phyloP scores from a whole-genome alignment of 768 basidiomycete species.

The Pleurotus salmoneostramineus region DNA sequence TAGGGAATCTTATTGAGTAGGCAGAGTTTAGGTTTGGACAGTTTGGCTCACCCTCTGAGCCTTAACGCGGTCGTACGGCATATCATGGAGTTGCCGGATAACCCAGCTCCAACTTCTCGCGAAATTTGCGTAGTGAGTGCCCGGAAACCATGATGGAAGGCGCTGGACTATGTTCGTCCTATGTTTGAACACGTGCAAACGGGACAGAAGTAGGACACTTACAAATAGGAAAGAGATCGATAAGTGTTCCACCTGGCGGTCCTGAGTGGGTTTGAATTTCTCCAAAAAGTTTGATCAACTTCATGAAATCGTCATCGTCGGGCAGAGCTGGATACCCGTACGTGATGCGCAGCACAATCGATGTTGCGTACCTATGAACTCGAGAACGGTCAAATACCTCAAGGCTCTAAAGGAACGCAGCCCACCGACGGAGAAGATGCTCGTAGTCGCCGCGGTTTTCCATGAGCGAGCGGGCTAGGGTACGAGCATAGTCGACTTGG shows the following conservation, averaged over 20 bases:
- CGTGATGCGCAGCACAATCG: conserved; percentile 13
- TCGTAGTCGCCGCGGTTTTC: neutral
- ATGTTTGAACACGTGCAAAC: neutral
- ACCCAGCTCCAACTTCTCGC: conserved; percentile 3
- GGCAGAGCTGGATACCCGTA: conserved; percentile 14
- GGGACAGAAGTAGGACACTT: neutral
- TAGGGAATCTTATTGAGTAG: neutral
- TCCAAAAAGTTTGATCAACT: conserved; percentile 5
- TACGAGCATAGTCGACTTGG: neutral
- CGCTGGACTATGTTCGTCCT: neutral
- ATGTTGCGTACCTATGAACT: conserved; percentile 12
- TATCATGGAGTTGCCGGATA: neutral
- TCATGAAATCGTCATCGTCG: conserved; percentile 13
- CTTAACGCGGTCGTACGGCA: conserved; percentile 3
- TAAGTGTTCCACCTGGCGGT: conserved; percentile 10
- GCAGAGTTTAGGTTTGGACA: too few species aligned
- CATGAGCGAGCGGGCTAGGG: neutral
- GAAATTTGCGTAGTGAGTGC: conserved; percentile 3
- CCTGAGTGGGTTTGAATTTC: neutral
- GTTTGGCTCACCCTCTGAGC: neutral
- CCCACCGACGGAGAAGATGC: neutral
- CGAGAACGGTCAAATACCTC: neutral
- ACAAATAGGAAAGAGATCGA: conserved; percentile 15
- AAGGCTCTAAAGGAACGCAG: neutral
- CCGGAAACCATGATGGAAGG: conserved; percentile 7